Conservation (phyloP, 768 basidiomycete species). For the Macrolepiota albuminosa region DNA sequence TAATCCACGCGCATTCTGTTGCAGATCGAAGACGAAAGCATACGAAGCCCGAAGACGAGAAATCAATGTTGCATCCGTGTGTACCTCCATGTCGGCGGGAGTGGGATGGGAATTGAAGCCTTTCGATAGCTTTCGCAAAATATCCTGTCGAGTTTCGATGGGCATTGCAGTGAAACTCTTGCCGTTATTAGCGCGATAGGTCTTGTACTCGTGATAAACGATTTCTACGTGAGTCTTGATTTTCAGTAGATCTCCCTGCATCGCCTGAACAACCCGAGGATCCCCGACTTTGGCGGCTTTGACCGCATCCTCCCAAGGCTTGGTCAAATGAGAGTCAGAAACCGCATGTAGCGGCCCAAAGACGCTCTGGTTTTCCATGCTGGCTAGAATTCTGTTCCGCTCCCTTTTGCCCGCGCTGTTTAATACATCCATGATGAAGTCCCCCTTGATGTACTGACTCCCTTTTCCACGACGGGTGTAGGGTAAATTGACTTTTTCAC, state of each 20-base stretch:
- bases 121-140: conserved; percentile 36
- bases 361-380: conserved; percentile 14
- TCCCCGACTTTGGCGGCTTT: conserved; percentile 17
- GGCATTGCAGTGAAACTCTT: conserved; percentile 30
- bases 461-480: conserved; percentile 13
- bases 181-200: conserved; percentile 6
- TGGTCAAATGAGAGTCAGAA: conserved; percentile 20
- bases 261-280: conserved; percentile 11
- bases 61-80: conserved; percentile 25
- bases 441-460: conserved; percentile 11
- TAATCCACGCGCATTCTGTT: conserved; percentile 1
- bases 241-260: conserved; percentile 28
- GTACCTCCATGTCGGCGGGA: conserved; percentile 18
- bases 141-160: conserved; percentile 46
- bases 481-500: conserved; percentile 4
- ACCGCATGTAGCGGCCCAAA: conserved; percentile 13
- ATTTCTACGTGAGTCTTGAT: conserved; percentile 38
- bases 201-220: conserved; percentile 21
- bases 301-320: conserved; percentile 34
- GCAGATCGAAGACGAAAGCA: conserved; percentile 38
- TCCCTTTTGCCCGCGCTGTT: conserved; percentile 8
- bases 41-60: conserved; percentile 43
- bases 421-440: conserved; percentile 28
- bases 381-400: conserved; percentile 11
- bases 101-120: conserved; percentile 32